phyloP scores from a whole-genome alignment of 306 rosid genomes.

The Sicyos edulis region DNA sequence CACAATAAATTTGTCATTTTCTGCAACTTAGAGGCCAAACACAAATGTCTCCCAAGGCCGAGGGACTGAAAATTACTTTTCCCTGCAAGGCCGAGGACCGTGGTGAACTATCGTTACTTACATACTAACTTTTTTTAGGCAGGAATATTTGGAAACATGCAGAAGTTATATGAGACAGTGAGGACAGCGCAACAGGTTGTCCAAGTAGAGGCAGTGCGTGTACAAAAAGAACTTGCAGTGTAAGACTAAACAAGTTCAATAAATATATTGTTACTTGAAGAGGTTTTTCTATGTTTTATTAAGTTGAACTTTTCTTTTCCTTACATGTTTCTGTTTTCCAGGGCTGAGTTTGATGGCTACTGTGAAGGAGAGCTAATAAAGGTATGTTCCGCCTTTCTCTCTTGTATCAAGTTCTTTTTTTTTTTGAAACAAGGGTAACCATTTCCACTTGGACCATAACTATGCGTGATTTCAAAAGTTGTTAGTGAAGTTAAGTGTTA shows the following conservation, averaged over 20 bases:
- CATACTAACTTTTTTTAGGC: slow-evolving; percentile 42
- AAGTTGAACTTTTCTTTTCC: slow-evolving; percentile 13
- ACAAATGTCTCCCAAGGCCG: background rate
- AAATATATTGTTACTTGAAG: slow-evolving; percentile 20
- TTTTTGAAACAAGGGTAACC: too few species aligned
- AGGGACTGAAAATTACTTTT: background rate
- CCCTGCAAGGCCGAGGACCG: slow-evolving; percentile 1
- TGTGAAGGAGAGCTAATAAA: slow-evolving; percentile 76
- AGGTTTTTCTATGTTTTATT: background rate
- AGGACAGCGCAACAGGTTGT: slow-evolving; percentile 83
- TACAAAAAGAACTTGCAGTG: slow-evolving; percentile 78
- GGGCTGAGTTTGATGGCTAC: slow-evolving; percentile 81
- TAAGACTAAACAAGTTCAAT: slow-evolving; percentile 34
- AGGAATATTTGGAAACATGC: slow-evolving; percentile 74
- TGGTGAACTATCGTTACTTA: slow-evolving; percentile 22
- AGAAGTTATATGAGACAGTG: slow-evolving; percentile 66
- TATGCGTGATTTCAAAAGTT: background rate
- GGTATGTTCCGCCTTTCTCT: slow-evolving; percentile 33
- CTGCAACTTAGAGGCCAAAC: background rate
- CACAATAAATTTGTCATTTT: background rate
- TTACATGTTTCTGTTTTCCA: slow-evolving; percentile 31
- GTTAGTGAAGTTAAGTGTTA: background rate
- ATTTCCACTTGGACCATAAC: background rate
- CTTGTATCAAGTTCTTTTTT: background rate
- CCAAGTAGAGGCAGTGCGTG: slow-evolving; percentile 80